A percentile compares a stretch with the other conserved stretches of the same genome.
phyloP scores from a whole-genome alignment of 2,329 filamentous ascomycete species.

The Akanthomyces dipterigenus region DNA sequence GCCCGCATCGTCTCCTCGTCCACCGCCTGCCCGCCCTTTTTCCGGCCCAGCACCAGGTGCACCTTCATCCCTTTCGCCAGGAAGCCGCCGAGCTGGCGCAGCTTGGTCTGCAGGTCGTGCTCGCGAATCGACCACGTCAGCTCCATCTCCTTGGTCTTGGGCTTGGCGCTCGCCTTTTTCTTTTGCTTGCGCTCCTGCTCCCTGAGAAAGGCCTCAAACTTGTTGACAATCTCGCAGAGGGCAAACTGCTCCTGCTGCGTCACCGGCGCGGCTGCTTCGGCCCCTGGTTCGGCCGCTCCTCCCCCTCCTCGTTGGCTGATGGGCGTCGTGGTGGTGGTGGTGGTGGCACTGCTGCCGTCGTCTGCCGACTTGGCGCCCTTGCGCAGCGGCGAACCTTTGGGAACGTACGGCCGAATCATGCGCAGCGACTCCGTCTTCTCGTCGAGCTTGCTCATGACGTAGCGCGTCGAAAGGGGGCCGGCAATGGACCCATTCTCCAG shows the following conservation, averaged over 20 bases:
- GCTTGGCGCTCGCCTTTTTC: conserved; percentile 33
- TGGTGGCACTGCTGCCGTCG: neutral
- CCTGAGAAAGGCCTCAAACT: conserved; percentile 40
- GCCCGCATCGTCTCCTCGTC: conserved; percentile 53
- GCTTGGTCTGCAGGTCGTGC: conserved; percentile 67
- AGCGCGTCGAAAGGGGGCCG: conserved; percentile 30
- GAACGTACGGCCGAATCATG: conserved; percentile 33
- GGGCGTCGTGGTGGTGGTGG: neutral
- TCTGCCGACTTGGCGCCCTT: neutral
- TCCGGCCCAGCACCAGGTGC: conserved; percentile 60
- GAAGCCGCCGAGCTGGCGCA: conserved; percentile 62
- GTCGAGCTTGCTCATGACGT: conserved; percentile 34
- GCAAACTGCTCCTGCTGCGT: conserved; percentile 33
- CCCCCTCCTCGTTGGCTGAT: neutral
- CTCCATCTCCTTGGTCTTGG: conserved; percentile 69
- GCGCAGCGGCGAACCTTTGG: conserved; percentile 18
- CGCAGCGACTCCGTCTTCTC: conserved; percentile 32
- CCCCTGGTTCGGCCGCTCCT: conserved; percentile 13
- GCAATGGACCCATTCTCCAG: conserved; percentile 32
- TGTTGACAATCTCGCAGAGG: conserved; percentile 65
- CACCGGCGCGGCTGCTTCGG: neutral
- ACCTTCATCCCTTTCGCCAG: conserved; percentile 69
- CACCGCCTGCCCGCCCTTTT: conserved; percentile 57
- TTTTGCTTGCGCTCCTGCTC: conserved; percentile 37
- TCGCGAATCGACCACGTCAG: conserved; percentile 79